These are phyloP conservation scores for Gillenia trifoliata DNA, from an alignment of 306 rosid species.

Conservation along the genomic window DNA sequence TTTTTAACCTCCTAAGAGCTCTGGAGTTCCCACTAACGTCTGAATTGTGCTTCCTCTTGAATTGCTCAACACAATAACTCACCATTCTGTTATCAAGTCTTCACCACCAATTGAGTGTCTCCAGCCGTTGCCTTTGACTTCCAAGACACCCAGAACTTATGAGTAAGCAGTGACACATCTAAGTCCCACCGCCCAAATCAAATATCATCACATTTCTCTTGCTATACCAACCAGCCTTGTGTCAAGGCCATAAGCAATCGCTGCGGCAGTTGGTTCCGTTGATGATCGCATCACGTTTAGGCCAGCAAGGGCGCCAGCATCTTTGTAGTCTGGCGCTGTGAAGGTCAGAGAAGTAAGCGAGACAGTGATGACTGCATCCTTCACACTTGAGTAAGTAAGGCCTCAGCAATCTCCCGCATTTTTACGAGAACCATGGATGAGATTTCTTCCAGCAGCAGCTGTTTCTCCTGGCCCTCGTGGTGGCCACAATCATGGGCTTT, in stretches of 20 bases:
- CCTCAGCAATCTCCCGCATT: constrained; percentile 2
- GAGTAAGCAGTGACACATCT: not conserved
- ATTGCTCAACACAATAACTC: not conserved
- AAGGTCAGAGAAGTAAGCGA: constrained; percentile 6
- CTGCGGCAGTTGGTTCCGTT: constrained; percentile 14
- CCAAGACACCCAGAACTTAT: not conserved
- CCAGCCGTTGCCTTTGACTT: not conserved
- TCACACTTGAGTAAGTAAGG: not conserved
- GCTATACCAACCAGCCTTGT: not conserved
- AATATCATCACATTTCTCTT: not conserved
- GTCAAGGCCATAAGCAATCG: constrained; percentile 1
- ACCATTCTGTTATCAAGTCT: not conserved
- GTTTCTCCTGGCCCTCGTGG: not conserved
- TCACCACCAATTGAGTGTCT: constrained; percentile 1
- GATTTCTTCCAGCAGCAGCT: not conserved
- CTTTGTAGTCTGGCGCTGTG: not conserved
- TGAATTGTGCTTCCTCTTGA: not conserved
- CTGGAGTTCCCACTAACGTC: not conserved
- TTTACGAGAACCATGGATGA: constrained; percentile 2
- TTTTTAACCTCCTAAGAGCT: not conserved
- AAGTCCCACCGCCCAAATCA: not conserved
- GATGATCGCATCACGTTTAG: not conserved
- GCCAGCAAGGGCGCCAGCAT: not conserved
- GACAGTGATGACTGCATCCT: not conserved
- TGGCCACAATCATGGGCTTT: not conserved